Conservation (phyloP, 2,329 filamentous ascomycete species). For the Diaporthe sp. region DNA sequence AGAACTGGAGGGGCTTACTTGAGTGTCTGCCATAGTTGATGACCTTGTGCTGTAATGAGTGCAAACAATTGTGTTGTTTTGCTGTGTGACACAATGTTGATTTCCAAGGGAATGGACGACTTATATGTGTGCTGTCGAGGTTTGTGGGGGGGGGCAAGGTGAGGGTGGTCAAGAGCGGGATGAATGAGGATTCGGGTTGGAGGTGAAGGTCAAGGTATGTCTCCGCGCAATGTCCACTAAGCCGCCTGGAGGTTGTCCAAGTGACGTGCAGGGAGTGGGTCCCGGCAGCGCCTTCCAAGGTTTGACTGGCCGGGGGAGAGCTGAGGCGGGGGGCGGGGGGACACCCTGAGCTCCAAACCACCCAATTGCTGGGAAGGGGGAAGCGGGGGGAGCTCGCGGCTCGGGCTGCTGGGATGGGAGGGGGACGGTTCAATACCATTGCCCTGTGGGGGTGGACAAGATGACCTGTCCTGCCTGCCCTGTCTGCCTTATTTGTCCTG, state of each 20-base stretch:
- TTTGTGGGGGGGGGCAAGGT: conserved; percentile 1
- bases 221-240: conserved; percentile 15
- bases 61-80: not conserved
- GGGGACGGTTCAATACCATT: no score
- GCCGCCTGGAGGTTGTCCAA: conserved; percentile 35
- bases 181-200: not conserved
- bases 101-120: conserved; percentile 2
- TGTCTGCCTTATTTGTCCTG: not conserved
- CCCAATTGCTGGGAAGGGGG: conserved; percentile 5
- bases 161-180: not conserved
- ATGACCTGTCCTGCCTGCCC: conserved; percentile 7
- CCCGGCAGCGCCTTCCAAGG: not conserved
- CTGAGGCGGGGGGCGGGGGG: conserved; percentile 44
- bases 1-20: conserved; percentile 27
- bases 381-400: conserved; percentile 6
- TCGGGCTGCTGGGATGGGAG: conserved; percentile 16
- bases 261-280: conserved; percentile 36
- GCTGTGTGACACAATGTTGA: not conserved
- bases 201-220: conserved; percentile 23
- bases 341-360: conserved; percentile 18
- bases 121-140: conserved; percentile 20
- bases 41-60: not conserved
- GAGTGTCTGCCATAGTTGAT: conserved; percentile 36
- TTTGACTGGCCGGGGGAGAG: conserved; percentile 41
- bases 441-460: conserved; percentile 17